Evolutionary conservation across 805 yeast genomes (phyloP), one percentile per base, ranked within the genome.

Genomic region (Cyberlindnera japonica): DNA sequence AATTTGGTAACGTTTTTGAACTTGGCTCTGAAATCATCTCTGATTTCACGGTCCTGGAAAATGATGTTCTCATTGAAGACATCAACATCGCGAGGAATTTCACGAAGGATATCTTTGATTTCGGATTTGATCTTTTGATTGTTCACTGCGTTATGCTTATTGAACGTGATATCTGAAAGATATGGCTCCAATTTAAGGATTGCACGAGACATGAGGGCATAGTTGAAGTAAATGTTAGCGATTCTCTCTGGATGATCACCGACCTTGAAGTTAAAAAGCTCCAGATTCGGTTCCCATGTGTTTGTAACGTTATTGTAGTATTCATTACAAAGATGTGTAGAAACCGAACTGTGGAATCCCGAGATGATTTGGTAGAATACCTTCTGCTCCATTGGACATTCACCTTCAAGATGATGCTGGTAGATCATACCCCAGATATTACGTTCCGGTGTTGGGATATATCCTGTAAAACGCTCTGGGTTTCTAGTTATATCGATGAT

Each of bases 401-500:
- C 76, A 15, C 73, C 78, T 21, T 62, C 72, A 51, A 61, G 69
- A 63, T 51, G 70, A 53, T 93, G 96, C 31, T 78, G 81, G 62
- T 93, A 93, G 21, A 93, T 89, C 49, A 95, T 87, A 29, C 78
- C 71, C 99, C 99, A 93, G 34, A 93, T 87, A 58, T 83, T 88
- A 50, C 82, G 79, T 17, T 96, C 87, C 55, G 93, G 96, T 37
- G 81, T 79, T 22, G 99, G 99, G 23, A 89, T 84, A 57, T 93
- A 93, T 0, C 99, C 99, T 0, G 99, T 95, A 66, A 86, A 93
- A 55, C 98, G 72, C 63, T 93, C 99, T 1, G 96, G 96, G 57
- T 95, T 95, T 40, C 84, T 86, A 16, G 82, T 70, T 41, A 93
- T 72, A 55, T 90, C 88, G 21, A 93, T 95, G 53, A 83, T 82